Evolutionary conservation across 371 early-diverging fungal species (phyloP), one percentile per base, ranked within the genome.

Genomic region (Choanephora cucurbitarum): DNA sequence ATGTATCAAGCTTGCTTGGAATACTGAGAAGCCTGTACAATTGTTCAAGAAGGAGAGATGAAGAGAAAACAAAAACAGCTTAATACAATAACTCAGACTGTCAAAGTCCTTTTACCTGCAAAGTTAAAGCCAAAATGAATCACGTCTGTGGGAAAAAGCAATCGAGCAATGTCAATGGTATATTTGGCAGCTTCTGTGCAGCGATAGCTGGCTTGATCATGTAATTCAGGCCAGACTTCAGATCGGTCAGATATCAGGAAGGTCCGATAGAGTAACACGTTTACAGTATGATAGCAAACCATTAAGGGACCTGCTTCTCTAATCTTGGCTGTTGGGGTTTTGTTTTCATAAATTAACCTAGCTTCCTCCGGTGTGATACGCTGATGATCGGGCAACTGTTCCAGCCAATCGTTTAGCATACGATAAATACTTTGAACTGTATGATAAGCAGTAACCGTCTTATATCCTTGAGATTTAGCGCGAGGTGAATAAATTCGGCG

Each of bases 211-310:
- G 71, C 64, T 19, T 58, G 53, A 10, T 54, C 46, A 41, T 39
- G 71, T 50, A 52, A 60, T 40, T 56, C 69, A n/a, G 60, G 44
- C 18, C 46, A 48, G 9, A 55, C 50, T 8, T 64, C 48, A 13
- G 55, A 44, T 31, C 51, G 57, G 39, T 69, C 62, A 7, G 64
- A 40, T 1, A 72, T 62, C 22, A 79, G 55, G 41, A 71, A 83
- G 1, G 80, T 83, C 14, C 84, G 71, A 50, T 83, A 78, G 10
- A 86, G 57, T 22, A 86, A 57, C 19, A 86, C 75, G 4, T 58
- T 53, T 1, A 78, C 65, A 8, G 62, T 58, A 34, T 78, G 60
- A 55, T 72, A 72, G 28, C 78, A 74, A 6, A 72, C 65, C 24
- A 77, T 78, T 15, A 86, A 49, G 15, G 80, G 79, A 28, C 84